A percentile compares a stretch with the other conserved stretches of the same genome.
phyloP scores from a whole-genome alignment of 768 basidiomycete genomes.

The Mycena indigotica region DNA sequence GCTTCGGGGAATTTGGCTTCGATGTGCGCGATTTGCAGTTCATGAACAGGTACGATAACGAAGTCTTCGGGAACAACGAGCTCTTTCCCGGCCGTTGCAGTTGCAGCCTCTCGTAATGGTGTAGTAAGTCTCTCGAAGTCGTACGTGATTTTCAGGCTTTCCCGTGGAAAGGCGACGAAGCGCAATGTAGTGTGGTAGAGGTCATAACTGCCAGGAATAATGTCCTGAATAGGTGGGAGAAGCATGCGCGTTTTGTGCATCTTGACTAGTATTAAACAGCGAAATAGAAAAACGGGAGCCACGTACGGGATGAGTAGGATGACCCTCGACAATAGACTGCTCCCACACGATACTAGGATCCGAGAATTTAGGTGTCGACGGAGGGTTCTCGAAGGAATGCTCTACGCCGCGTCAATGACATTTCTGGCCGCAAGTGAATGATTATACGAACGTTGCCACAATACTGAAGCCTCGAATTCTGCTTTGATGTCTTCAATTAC shows the following conservation, averaged over 20 bases:
- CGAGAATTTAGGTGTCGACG: conserved; percentile 43
- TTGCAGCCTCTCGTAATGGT: conserved; percentile 45
- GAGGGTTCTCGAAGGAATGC: conserved; percentile 53
- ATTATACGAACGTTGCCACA: conserved; percentile 51
- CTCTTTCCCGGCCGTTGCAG: conserved; percentile 37
- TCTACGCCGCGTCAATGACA: conserved; percentile 27
- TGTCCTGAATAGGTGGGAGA: conserved; percentile 49
- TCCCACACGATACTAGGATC: conserved; percentile 61
- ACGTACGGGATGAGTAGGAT: conserved; percentile 60
- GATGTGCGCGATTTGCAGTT: conserved; percentile 54
- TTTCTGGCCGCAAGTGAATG: not conserved
- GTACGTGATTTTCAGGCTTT: conserved; percentile 48
- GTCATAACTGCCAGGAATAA: conserved; percentile 51
- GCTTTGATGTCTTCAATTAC: conserved; percentile 45
- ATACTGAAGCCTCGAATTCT: conserved; percentile 52
- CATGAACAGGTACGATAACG: conserved; percentile 55
- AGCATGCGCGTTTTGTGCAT: conserved; percentile 61
- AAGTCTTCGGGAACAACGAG: conserved; percentile 37
- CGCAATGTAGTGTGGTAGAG: conserved; percentile 51
- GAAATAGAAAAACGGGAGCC: not conserved
- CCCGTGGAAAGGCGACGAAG: conserved; percentile 47
- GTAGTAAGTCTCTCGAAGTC: conserved; percentile 47
- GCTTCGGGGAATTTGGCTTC: conserved; percentile 51
- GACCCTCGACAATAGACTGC: conserved; percentile 61
- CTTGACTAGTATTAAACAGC: conserved; percentile 30